Evolutionary conservation across 257 asterid genomes (phyloP).

Genomic region (Fraxinus cuspidata): DNA sequence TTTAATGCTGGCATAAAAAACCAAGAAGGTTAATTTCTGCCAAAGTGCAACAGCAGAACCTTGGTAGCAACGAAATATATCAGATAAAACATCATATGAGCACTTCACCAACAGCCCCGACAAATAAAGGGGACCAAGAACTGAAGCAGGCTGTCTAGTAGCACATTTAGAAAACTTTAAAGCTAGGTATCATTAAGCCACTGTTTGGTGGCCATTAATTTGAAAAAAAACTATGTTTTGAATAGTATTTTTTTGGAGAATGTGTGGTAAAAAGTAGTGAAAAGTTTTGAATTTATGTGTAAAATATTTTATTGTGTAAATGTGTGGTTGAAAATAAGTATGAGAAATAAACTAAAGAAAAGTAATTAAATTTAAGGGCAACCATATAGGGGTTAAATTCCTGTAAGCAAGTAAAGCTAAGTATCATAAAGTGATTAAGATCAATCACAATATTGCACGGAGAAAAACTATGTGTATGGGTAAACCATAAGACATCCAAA

Average conservation of each 20-base stretch:
- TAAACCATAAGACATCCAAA: neutral
- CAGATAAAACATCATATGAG: neutral
- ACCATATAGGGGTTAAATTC: too few species aligned
- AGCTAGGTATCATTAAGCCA: neutral
- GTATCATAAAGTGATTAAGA: neutral
- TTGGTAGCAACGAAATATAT: neutral
- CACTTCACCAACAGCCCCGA: neutral
- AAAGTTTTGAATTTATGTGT: too few species aligned
- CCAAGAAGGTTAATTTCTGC: neutral
- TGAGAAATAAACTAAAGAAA: too few species aligned
- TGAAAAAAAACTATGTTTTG: too few species aligned
- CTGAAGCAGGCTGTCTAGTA: neutral
- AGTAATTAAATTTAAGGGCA: too few species aligned
- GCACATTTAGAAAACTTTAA: neutral
- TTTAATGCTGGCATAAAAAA: constrained; percentile 50
- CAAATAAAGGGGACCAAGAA: neutral
- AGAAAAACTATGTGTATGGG: neutral
- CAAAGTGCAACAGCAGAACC: neutral
- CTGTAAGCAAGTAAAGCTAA: neutral
- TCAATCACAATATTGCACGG: neutral
- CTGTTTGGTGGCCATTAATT: too few species aligned
- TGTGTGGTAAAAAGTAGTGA: too few species aligned
- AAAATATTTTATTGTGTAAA: too few species aligned
- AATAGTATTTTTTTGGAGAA: too few species aligned
- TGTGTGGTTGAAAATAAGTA: too few species aligned